These are phyloP conservation scores for Kernera saxatilis DNA, from an alignment of 345 rosid genomes.

Conservation along the genomic window DNA sequence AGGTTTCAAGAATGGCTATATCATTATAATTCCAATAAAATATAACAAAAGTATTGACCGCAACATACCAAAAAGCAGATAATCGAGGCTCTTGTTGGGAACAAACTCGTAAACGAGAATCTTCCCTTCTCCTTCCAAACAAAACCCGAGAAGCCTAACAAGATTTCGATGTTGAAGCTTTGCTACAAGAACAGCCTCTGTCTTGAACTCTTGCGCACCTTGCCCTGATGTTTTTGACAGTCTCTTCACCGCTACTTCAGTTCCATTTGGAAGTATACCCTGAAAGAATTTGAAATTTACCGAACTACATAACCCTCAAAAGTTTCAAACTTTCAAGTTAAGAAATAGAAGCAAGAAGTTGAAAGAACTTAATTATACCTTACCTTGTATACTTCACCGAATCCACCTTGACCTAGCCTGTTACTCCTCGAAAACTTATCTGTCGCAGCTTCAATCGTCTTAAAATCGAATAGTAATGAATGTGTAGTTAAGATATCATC, in stretches of 20 bases:
- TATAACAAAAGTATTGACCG: neutral
- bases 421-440: constrained; percentile 40
- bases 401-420: constrained; percentile 61
- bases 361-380: neutral
- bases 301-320: too few relatives aligned
- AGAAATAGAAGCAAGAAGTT: too few relatives aligned
- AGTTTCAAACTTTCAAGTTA: neutral
- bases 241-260: constrained; percentile 8
- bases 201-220: constrained; percentile 1
- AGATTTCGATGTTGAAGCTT: constrained; percentile 10
- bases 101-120: constrained; percentile 1
- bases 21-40: too few relatives aligned
- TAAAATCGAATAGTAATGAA: constrained; percentile 41
- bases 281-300: too few relatives aligned
- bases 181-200: constrained; percentile 7
- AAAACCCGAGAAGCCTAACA: constrained; percentile 6
- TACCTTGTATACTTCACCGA: constrained; percentile 58
- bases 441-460: constrained; percentile 40
- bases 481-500: constrained; percentile 32
- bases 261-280: neutral
- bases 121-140: neutral
- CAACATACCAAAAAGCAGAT: neutral
- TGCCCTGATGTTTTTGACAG: constrained; percentile 1
- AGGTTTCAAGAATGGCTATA: too few relatives aligned
- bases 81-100: neutral